Evolutionary conservation across 2,329 filamentous ascomycete genomes (phyloP), one percentile per base, ranked within the genome.

Genomic region (Nigrograna mackinnonii): DNA sequence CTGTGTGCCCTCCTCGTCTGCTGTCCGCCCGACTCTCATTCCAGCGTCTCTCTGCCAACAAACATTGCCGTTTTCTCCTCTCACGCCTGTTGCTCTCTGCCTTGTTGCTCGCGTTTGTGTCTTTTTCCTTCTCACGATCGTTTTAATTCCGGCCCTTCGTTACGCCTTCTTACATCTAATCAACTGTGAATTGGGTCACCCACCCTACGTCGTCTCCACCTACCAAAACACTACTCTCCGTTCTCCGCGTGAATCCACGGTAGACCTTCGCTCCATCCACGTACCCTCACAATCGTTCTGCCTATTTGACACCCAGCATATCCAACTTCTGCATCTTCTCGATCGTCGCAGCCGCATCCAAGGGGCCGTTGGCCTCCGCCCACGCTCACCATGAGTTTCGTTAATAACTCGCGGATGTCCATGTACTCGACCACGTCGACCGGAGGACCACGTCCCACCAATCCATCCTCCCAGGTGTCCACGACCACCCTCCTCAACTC

Each of bases 401-500:
- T 80, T 55, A 80, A 70, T 55, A 81, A 68, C 54, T 80, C 79
- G 54, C 80, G 82, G 55, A 79, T 79, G 68, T 84, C 81, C 19
- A 74, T 79, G 41, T 84, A 80, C 61, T 85, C 82, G 34, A 80
- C 69, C 46, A 67, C 87, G 51, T 83, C 84, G 35, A 72, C 80
- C 46, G 79, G 78, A 31, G 77, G 75, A 50, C 69, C 75, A 35
- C 76, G 76, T 43, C 70, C 77, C 17, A 76, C 79, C 22, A 83
- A 83, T 41, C 82, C 89, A 60, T 79, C 87, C 7, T 75, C 85
- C 34, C 91, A 95, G 66, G 85, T 96, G 41, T 96, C 92, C 5
- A 95, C 92, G 2, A 96, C 91, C 2, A 95, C 91, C 1, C 80
- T 97, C 35, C 81, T 99, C 42, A 97, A 97, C 71, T 83, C 89